phyloP scores from a whole-genome alignment of 768 basidiomycete genomes.

The Tylopilus rubrobrunneus region DNA sequence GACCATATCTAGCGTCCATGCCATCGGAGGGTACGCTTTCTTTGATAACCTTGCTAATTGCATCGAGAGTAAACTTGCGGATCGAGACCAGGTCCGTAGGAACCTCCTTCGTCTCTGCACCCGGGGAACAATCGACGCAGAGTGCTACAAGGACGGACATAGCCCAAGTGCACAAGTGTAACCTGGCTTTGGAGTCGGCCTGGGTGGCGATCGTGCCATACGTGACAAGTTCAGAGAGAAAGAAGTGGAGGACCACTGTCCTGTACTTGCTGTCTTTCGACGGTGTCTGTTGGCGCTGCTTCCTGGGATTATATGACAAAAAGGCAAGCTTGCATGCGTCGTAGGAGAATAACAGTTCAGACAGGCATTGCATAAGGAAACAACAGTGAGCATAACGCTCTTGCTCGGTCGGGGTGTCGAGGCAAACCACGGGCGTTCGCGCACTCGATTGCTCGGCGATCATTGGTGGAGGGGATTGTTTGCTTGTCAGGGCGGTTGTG shows the following conservation, averaged over 20 bases:
- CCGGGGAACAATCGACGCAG: slow-evolving; percentile 78
- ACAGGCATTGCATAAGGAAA: slow-evolving; percentile 88
- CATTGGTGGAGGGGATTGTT: slow-evolving; percentile 6
- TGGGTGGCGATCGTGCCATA: slow-evolving; percentile 69
- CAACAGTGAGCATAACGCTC: slow-evolving; percentile 54
- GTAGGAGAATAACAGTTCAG: slow-evolving; percentile 92
- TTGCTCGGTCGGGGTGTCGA: slow-evolving; percentile 18
- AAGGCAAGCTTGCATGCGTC: slow-evolving; percentile 87
- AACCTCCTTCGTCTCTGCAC: slow-evolving; percentile 70
- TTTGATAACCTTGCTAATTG: slow-evolving; percentile 81
- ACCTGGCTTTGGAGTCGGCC: slow-evolving; percentile 50
- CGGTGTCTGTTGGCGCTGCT: slow-evolving; percentile 47
- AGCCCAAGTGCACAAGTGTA: slow-evolving; percentile 76
- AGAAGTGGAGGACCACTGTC: slow-evolving; percentile 67
- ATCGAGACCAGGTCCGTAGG: slow-evolving; percentile 78
- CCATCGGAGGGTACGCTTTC: slow-evolving; percentile 60
- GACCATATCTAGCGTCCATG: slow-evolving; percentile 79
- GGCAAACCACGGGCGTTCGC: slow-evolving; percentile 7
- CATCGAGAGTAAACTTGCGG: slow-evolving; percentile 90
- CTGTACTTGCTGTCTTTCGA: slow-evolving; percentile 70
- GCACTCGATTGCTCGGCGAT: slow-evolving; percentile 16
- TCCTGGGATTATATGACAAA: slow-evolving; percentile 70
- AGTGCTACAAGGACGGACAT: slow-evolving; percentile 89
- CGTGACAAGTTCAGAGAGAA: slow-evolving; percentile 80
- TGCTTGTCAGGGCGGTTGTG: slow-evolving; percentile 9